phyloP scores from a whole-genome alignment of 192 early-diverging fungal species.

The Globomyces pollinis-pini region DNA sequence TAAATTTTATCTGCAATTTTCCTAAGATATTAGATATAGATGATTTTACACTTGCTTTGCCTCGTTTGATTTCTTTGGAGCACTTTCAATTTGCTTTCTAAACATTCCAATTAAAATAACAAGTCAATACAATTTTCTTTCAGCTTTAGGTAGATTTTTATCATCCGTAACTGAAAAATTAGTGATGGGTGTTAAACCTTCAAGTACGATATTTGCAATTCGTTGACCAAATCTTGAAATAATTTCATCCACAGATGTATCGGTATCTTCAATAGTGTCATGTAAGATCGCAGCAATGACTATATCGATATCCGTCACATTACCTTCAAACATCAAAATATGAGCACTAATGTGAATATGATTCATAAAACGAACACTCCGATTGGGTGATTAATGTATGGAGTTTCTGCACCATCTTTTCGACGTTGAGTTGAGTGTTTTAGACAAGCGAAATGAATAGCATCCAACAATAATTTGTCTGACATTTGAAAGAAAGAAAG shows the following conservation, averaged over 20 bases:
- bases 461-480: slow-evolving; percentile 25
- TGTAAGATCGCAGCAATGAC: slow-evolving; percentile 55
- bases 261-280: slow-evolving; percentile 64
- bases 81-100: slow-evolving; percentile 48
- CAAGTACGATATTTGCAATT: slow-evolving; percentile 42
- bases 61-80: slow-evolving; percentile 41
- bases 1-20: slow-evolving; percentile 62
- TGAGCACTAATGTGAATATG: slow-evolving; percentile 7
- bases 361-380: slow-evolving; percentile 30
- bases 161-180: slow-evolving; percentile 61
- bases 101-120: too few species aligned
- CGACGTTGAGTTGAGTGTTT: slow-evolving; percentile 48
- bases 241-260: slow-evolving; percentile 52
- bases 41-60: too few species aligned
- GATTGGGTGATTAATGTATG: slow-evolving; percentile 60
- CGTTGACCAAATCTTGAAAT: slow-evolving; percentile 32
- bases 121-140: too few species aligned
- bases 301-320: slow-evolving; percentile 33
- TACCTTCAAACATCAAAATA: slow-evolving; percentile 40
- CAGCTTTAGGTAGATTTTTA: slow-evolving; percentile 34
- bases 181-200: too few species aligned
- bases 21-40: too few species aligned
- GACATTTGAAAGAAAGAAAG: too few species aligned
- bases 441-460: slow-evolving; percentile 41
- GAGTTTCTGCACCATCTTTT: slow-evolving; percentile 43